These are phyloP conservation scores for Candida sanyiensis DNA, from an alignment of 805 yeast species.

Conservation along the genomic window DNA sequence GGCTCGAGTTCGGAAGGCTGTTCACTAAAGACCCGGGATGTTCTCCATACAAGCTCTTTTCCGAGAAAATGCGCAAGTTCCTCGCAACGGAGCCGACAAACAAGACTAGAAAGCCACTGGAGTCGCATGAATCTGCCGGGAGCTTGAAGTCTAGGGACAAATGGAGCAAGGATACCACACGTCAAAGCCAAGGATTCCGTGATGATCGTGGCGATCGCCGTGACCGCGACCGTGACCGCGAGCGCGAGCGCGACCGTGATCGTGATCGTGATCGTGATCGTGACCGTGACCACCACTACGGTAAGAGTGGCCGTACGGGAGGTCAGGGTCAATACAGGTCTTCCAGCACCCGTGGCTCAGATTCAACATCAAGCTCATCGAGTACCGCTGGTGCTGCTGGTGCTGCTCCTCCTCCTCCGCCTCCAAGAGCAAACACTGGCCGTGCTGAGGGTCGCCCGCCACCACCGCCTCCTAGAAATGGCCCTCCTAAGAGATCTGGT, in stretches of 20 bases:
- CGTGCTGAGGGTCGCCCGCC: neutral
- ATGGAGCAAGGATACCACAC: constrained; percentile 9
- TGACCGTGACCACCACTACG: no score
- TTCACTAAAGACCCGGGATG: neutral
- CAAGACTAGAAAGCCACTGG: constrained; percentile 8
- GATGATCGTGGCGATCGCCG: no score
- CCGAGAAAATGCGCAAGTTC: constrained; percentile 4
- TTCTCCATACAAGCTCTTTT: constrained; percentile 1
- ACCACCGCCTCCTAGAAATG: neutral
- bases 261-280: no score
- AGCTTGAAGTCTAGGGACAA: no score
- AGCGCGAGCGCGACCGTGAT: no score
- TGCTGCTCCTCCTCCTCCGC: constrained; percentile 13
- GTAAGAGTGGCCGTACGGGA: no score
- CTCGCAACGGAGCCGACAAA: neutral
- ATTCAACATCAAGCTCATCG: no score
- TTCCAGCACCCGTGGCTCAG: no score
- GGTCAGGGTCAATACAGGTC: no score
- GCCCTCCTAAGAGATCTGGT: constrained; percentile 7
- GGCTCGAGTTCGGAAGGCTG: constrained; percentile 4
- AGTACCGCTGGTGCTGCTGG: no score
- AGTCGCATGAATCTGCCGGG: constrained; percentile 8
- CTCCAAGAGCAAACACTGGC: constrained; percentile 1
- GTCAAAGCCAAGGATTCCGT: no score
- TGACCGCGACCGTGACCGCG: no score